Base-by-base conservation (phyloP, 805 yeast species). In the Pichia paraexigua region DNA sequence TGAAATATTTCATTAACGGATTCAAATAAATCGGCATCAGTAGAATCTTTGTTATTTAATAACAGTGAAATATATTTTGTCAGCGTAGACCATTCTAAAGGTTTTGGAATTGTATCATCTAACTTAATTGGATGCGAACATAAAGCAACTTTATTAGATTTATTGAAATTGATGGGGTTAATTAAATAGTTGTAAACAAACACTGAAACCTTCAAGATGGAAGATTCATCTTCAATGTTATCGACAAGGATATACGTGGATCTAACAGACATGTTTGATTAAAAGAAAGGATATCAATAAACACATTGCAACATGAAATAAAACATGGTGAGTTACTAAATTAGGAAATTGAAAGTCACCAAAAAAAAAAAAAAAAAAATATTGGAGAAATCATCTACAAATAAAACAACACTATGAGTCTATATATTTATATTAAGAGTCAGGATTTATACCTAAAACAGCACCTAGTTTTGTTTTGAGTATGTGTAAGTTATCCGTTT, bases 121-220 rank as follows among this genome's bases (percentile, higher is more conserved):
- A 17, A 9, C 17, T 46, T 21, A 20, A 28, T 6, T 25, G 51
- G 50, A 22, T 30, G 21, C 15, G 39, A 30, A 2, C 47, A 12
- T 2, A 51, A 21, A 15, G 53, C 32, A 10, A 51, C 41, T 25
- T 47, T 51, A 24, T 46, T 43, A 13, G 53, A 47, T 44, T 47
- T 51, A 21, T 39, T 44, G 20, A 47, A 44, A 1, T 44, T 24
- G 1, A 45, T 32, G 1, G 51, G 51, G 27, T 47, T 47, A 12
- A 51, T 47, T 8, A 51, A 41, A 24, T 51, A 51, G n/a, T 51
- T 47, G 43, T 51, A 51, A n/a, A 42, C 46, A 13, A 51, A 47
- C 3, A 44, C 21, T 2, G 53, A 44, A 1, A 51, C n/a, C 12
- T 20, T 11, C 12, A 40, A 30, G 7, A 41, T 6, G 2, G 41